phyloP scores from a whole-genome alignment of 257 asterid species.

The Cynanchum wilfordii region DNA sequence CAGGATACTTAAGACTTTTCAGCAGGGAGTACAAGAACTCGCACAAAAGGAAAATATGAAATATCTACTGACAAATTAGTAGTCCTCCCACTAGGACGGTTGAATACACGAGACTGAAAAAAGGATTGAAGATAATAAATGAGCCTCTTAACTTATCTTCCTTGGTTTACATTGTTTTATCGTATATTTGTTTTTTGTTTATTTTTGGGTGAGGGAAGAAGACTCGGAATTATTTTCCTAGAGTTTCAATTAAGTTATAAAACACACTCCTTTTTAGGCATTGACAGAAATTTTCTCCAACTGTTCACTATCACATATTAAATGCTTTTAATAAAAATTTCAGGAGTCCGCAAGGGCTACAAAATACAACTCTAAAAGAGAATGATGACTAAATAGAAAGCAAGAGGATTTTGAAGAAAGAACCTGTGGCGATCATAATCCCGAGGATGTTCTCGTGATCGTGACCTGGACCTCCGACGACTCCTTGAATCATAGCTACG shows the following conservation, averaged over 20 bases:
- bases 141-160: not conserved
- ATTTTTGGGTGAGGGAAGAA: not conserved
- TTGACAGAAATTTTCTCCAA: too few species aligned
- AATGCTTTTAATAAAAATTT: not conserved
- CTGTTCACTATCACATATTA: not conserved
- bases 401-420: not conserved
- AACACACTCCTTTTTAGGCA: not conserved
- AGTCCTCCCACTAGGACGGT: too few species aligned
- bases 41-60: not conserved
- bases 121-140: not conserved
- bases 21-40: not conserved
- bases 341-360: too few species aligned
- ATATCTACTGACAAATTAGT: not conserved
- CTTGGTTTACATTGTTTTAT: not conserved
- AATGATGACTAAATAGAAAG: not conserved
- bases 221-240: not conserved
- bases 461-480: constrained; percentile 82
- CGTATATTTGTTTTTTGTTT: not conserved
- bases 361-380: not conserved
- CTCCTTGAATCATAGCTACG: constrained; percentile 74
- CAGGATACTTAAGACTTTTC: too few species aligned
- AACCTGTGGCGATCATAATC: constrained; percentile 94
- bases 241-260: not conserved
- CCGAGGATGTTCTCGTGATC: constrained; percentile 75
- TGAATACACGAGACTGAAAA: too few species aligned